phyloP scores from a whole-genome alignment of 2,329 filamentous ascomycete species.

The Aspergillus ustus region DNA sequence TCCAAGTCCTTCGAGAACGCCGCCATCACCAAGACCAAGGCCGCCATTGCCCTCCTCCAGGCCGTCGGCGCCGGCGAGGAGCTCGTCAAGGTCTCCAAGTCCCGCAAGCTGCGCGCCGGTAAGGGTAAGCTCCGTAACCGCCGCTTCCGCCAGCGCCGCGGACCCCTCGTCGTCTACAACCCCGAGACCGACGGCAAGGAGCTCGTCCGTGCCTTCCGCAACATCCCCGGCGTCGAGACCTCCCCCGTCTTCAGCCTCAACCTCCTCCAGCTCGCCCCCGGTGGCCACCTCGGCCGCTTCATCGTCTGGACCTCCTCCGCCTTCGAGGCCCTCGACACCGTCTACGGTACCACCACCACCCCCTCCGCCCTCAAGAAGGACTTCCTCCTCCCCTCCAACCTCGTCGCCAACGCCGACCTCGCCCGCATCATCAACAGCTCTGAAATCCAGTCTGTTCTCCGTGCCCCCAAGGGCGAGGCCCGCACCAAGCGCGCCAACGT shows the following conservation, averaged over 20 bases:
- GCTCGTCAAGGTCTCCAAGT: conserved; percentile 92
- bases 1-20: conserved; percentile 82
- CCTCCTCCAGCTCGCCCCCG: conserved; percentile 98
- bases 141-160: conserved; percentile 96
- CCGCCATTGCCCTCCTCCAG: conserved; percentile 84
- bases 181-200: conserved; percentile 94
- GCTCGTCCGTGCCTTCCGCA: conserved; percentile 93
- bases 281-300: conserved; percentile 98
- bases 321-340: conserved; percentile 93
- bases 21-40: conserved; percentile 84
- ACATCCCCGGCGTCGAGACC: conserved; percentile 98
- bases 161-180: conserved; percentile 97
- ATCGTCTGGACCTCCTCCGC: conserved; percentile 98
- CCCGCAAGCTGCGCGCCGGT: conserved; percentile 95
- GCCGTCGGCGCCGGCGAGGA: conserved; percentile 88
- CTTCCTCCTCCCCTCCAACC: conserved; percentile 92
- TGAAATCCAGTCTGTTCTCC: conserved; percentile 95
- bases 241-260: conserved; percentile 91
- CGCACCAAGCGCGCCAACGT: conserved; percentile 86
- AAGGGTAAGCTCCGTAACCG: conserved; percentile 99
- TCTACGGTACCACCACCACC: conserved; percentile 93
- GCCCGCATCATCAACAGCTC: conserved; percentile 98
- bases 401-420: conserved; percentile 93
- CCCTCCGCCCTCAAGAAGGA: conserved; percentile 96
- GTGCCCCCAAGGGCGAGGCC: conserved; percentile 86